These are phyloP conservation scores for Vinca minor DNA, from an alignment of 257 asterid species.

Conservation along the genomic window DNA sequence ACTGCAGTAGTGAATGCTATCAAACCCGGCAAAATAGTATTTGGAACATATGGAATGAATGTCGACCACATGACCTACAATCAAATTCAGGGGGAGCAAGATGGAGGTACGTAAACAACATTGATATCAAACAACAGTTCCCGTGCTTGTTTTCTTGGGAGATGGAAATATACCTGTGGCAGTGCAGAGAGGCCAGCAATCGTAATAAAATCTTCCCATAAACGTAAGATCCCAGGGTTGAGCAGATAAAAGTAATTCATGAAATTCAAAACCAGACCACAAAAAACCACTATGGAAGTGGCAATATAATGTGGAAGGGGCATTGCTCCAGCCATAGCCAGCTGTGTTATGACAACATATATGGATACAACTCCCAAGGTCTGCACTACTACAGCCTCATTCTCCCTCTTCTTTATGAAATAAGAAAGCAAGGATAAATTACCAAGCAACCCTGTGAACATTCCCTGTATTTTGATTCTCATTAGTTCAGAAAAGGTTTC, in stretches of 20 bases:
- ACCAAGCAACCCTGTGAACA: conserved; percentile 96
- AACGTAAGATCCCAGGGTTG: conserved; percentile 55
- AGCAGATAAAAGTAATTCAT: conserved; percentile 61
- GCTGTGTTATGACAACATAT: conserved; percentile 71
- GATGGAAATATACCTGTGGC: conserved; percentile 57
- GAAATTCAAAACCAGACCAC: conserved; percentile 66
- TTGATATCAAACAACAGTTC: not conserved
- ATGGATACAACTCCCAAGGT: conserved; percentile 73
- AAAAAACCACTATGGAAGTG: conserved; percentile 64
- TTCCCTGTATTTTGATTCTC: conserved; percentile 48
- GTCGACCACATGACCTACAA: conserved; percentile 98
- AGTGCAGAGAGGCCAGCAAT: conserved; percentile 78
- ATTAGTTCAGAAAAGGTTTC: conserved; percentile 2
- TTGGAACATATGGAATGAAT: conserved; percentile 77
- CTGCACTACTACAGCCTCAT: conserved; percentile 80
- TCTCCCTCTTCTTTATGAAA: conserved; percentile 82
- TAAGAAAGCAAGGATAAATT: conserved; percentile 78
- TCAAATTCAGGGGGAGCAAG: conserved; percentile 12
- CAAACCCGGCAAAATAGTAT: conserved; percentile 70
- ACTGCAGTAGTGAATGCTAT: conserved; percentile 46
- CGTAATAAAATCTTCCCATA: conserved; percentile 91
- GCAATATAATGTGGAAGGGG: conserved; percentile 79
- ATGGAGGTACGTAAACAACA: not conserved
- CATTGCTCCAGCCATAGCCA: conserved; percentile 94
- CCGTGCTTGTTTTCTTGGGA: not conserved